Evolutionary conservation across 345 rosid genomes (phyloP), one percentile per base, ranked within the genome.

Genomic region (Draba incana): DNA sequence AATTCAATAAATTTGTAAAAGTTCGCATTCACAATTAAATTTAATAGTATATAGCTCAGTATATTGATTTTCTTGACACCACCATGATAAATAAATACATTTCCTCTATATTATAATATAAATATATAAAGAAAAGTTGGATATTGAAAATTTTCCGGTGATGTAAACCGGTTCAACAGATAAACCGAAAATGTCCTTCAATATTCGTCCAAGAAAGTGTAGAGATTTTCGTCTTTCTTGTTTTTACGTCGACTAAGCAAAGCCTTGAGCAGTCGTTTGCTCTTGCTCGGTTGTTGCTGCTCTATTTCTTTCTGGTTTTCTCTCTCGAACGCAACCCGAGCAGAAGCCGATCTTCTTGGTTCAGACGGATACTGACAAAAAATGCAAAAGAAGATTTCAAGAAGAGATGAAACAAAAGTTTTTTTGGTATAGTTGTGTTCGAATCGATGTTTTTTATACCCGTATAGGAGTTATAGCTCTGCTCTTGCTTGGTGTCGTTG

Each of bases 241-340:
- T 90, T 85, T 79, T 92, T 92, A 59, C 97, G 98, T 42, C 96
- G 84, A 68, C 96, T 90, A 44, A 92, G 96, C 77, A 92, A 81
- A 27, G 98, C 90, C 79, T 90, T 90, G 59, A 90, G 93, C 13
- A 92, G 86, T 10, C 92, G 84, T 71, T 92, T 92, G 59, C 98
- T 85, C 81, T 90, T 92, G 81, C 97, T 88, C 7, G 93, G 97
- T 56, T 78, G 61, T 37, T 58, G 55, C 10, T 84, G 72, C 53
- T 90, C 90, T 15, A 68, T 33, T 25, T 84, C 88, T 77, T 76
- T 84, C 12, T 71, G 44, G 70, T 62, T 78, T 51, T 82, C 88
- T 84, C 80, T 83, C 46, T 83, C 91, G 0, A 86, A 68, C 9
- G 77, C 86, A 23, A 85, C 61, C 1, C 84, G 83, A 84, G 84